Base-by-base conservation (phyloP, 306 rosid genomes). In the Cicer cuneatum region DNA sequence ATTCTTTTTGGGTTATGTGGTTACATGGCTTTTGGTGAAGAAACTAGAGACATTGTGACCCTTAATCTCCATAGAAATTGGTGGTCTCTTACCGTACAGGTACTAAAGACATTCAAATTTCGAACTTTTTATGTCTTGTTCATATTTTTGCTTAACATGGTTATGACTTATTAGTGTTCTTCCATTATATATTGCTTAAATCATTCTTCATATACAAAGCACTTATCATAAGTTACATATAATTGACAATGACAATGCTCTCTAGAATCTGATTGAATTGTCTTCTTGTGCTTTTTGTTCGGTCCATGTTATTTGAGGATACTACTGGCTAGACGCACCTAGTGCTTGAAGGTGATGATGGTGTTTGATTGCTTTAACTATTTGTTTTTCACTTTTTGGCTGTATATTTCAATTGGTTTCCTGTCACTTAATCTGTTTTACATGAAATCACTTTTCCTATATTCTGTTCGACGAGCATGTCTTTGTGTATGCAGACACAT, bases 21-120 rank as follows among this genome's bases (percentile, higher is more conserved):
- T 42, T 93, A 90, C 86, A 89, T 93, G 93, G 98, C 97, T 41
- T 93, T 77, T 66, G 98, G 97, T 39, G 97, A 90, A 83, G 86
- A 89, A 72, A 91, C 98, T 10, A 88, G 73, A 84, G 98, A 93
- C 54, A 90, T 89, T 51, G 84, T 88, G 65, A 87, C 87, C 78
- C 93, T 90, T 56, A 93, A 93, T 85, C 98, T 93, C 63, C 97
- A 96, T 15, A 79, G 84, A 54, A 81, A 84, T 82, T 93, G 94
- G 97, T 84, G 90, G 64, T 80, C 97, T 39, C 40, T 86, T 41
- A 78, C 84, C 5, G 91, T 93, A 57, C 96, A 93, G 98, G 97
- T 93, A 86, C 56, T 73, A 19, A 63, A 19, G 58, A 57, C 46
- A 46, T 38, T 24, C 45, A 40, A 39, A 52, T 35, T 71, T 40